Evolutionary conservation across 179 eudicot species (phyloP).

Genomic region (Spinacia oleracea): DNA sequence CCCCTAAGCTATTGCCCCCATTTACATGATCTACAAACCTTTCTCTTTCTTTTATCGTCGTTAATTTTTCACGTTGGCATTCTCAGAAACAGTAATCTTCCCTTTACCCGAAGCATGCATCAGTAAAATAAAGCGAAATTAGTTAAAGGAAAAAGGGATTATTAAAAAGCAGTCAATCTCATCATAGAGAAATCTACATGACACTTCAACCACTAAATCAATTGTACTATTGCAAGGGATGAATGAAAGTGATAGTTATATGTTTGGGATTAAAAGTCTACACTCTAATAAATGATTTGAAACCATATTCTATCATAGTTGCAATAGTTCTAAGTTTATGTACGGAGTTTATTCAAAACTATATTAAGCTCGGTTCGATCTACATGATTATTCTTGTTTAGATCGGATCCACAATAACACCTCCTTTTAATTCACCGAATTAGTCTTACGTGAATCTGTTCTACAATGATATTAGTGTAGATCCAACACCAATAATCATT

Average conservation of each 20-base stretch:
- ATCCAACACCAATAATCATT: too few relatives aligned
- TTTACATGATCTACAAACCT: too few relatives aligned
- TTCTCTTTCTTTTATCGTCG: background rate
- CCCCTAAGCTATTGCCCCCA: too few relatives aligned
- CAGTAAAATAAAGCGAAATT: background rate
- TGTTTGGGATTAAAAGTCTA: background rate
- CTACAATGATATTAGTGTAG: too few relatives aligned
- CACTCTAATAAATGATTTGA: background rate
- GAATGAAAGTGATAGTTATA: background rate
- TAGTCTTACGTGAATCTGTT: too few relatives aligned
- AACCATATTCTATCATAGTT: background rate
- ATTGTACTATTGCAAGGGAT: background rate
- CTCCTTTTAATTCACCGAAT: too few relatives aligned
- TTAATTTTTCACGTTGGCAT: background rate
- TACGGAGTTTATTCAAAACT: too few relatives aligned
- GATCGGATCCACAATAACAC: too few relatives aligned
- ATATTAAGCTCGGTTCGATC: too few relatives aligned
- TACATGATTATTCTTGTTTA: too few relatives aligned
- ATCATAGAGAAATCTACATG: constrained; percentile 6
- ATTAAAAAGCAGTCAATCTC: constrained; percentile 16
- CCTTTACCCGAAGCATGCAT: constrained; percentile 17
- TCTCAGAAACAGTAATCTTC: background rate
- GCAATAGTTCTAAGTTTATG: background rate
- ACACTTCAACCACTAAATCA: constrained; percentile 12
- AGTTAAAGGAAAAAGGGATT: background rate